These are phyloP conservation scores for Penicillium sp. DNA, from an alignment of 2,329 filamentous ascomycete genomes.

Conservation along the genomic window DNA sequence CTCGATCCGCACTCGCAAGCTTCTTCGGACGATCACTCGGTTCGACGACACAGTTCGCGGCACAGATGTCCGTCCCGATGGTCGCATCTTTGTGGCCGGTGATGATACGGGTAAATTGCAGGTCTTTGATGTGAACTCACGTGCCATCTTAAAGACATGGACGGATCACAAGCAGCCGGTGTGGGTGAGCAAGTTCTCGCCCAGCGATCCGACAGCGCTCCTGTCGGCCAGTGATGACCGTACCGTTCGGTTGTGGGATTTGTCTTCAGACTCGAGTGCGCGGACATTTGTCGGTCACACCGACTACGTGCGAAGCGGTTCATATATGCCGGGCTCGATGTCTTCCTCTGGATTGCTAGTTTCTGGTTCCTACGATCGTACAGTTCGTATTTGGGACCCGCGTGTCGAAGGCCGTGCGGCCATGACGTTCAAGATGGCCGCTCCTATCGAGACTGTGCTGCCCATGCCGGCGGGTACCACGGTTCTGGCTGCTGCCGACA, in stretches of 20 bases:
- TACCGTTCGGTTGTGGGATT: constrained; percentile 91
- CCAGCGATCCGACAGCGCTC: constrained; percentile 78
- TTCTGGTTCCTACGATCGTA: constrained; percentile 92
- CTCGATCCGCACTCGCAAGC: constrained; percentile 86
- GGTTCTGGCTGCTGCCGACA: constrained; percentile 80
- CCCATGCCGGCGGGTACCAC: constrained; percentile 85
- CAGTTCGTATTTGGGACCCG: constrained; percentile 91
- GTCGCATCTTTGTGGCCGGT: constrained; percentile 84
- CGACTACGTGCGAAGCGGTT: constrained; percentile 88
- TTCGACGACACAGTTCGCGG: constrained; percentile 91
- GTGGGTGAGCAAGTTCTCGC: constrained; percentile 91
- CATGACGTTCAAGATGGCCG: constrained; percentile 94
- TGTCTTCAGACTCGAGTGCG: constrained; percentile 76
- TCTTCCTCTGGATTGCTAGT: constrained; percentile 73
- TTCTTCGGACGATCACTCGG: constrained; percentile 89
- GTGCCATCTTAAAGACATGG: constrained; percentile 95
- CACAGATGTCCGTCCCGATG: constrained; percentile 86
- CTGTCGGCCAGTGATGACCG: constrained; percentile 91
- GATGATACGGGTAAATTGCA: constrained; percentile 92
- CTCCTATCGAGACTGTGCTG: constrained; percentile 84
- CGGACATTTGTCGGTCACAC: constrained; percentile 82
- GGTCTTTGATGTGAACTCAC: constrained; percentile 87
- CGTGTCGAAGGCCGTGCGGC: constrained; percentile 70
- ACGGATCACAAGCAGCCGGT: constrained; percentile 91
- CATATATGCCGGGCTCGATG: constrained; percentile 72